Percentiles rank a stretch among this genome's conserved stretches.
These are phyloP conservation scores for Phytopythium cucurbitacearum DNA, from an alignment of 352 stramenopile species.

Conservation along the genomic window DNA sequence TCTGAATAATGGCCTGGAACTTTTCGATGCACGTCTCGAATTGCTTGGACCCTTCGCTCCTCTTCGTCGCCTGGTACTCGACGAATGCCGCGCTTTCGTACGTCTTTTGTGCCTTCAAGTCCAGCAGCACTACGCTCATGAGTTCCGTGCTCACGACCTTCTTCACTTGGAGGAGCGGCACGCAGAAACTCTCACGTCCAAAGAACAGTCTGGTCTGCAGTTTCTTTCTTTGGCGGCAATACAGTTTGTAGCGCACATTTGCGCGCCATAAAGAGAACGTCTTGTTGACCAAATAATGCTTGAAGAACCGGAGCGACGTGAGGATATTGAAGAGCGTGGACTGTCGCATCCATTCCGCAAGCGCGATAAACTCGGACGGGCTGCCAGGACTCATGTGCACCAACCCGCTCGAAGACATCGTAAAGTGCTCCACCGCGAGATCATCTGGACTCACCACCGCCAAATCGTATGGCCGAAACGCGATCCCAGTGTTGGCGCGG, in stretches of 20 bases:
- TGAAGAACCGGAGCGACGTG: conserved; percentile 92
- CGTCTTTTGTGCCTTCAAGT: conserved; percentile 85
- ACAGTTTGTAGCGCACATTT: conserved; percentile 91
- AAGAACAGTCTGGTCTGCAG: conserved; percentile 83
- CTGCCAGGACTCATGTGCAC: conserved; percentile 67
- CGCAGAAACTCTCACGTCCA: conserved; percentile 88
- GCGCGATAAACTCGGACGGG: conserved; percentile 90
- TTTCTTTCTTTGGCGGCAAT: conserved; percentile 84
- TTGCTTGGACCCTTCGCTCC: conserved; percentile 84
- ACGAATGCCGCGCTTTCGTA: conserved; percentile 87
- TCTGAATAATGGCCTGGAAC: conserved; percentile 85
- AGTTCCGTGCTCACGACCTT: conserved; percentile 85
- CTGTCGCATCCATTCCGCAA: conserved; percentile 94
- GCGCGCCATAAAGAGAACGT: conserved; percentile 84
- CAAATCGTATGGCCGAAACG: conserved; percentile 92
- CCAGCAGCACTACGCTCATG: conserved; percentile 74
- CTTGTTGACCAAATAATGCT: conserved; percentile 92
- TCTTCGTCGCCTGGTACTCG: conserved; percentile 87
- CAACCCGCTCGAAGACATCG: conserved; percentile 85
- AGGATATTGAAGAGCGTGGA: conserved; percentile 94
- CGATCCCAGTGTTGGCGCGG: conserved; percentile 49
- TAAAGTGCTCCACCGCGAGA: conserved; percentile 86
- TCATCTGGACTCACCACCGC: conserved; percentile 82
- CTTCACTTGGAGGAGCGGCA: conserved; percentile 86
- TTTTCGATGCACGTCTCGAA: conserved; percentile 91